Evolutionary conservation across 2,329 filamentous ascomycete species (phyloP).

Genomic region (Trichoderma sp.): DNA sequence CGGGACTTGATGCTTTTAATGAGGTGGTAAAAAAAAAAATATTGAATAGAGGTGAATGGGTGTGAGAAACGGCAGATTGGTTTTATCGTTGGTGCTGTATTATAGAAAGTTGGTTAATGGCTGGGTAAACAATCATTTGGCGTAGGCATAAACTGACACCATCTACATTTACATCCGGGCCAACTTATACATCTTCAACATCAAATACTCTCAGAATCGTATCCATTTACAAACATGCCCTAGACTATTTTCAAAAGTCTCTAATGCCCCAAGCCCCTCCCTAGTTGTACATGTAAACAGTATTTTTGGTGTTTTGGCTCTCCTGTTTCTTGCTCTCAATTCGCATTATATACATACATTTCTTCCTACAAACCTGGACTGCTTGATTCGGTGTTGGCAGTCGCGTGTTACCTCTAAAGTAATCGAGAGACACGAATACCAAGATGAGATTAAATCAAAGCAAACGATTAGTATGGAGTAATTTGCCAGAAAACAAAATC

Average conservation of each 20-base stretch:
- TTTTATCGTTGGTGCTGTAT: background rate
- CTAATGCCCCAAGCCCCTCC: background rate
- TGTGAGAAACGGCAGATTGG: background rate
- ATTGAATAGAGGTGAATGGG: background rate
- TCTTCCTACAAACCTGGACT: background rate
- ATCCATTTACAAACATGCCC: conserved; percentile 7
- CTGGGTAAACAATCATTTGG: background rate
- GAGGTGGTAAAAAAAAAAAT: too few species aligned
- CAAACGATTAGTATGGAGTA: background rate
- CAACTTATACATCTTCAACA: background rate
- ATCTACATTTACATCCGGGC: background rate
- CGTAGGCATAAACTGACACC: background rate
- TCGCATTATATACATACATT: background rate
- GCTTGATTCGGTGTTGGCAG: background rate
- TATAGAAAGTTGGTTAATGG: background rate
- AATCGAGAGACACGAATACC: background rate
- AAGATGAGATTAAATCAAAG: background rate
- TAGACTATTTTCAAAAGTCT: conserved; percentile 10
- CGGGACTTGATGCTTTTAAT: background rate
- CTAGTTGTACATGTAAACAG: conserved; percentile 17
- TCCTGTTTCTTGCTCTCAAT: background rate
- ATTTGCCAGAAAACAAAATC: background rate
- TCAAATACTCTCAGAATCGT: background rate
- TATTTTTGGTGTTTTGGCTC: background rate
- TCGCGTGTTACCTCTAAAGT: background rate